Percentiles rank a stretch among this genome's conserved stretches.
Conservation (phyloP, 2,329 filamentous ascomycete genomes). For the Penicillium fuscoglaucum region DNA sequence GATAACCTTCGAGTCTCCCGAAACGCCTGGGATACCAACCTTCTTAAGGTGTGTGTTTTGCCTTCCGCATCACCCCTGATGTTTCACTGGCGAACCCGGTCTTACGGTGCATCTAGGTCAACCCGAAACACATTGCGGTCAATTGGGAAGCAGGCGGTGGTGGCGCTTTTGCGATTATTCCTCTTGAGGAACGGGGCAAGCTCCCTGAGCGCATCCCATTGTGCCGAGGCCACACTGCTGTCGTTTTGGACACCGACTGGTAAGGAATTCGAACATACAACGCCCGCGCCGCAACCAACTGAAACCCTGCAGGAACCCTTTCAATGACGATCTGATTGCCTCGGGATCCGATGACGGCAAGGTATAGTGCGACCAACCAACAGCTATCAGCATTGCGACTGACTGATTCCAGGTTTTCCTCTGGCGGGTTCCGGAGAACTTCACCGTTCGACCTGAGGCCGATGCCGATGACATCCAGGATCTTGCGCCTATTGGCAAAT, state of each 20-base stretch:
- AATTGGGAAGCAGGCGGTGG: conserved; percentile 98
- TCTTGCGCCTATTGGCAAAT: conserved; percentile 75
- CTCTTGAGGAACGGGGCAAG: conserved; percentile 83
- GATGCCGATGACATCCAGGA: conserved; percentile 73
- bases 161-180: conserved; percentile 95
- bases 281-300: neutral
- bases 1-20: conserved; percentile 95
- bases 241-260: conserved; percentile 98
- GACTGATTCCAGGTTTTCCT: conserved; percentile 66
- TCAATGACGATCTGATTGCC: conserved; percentile 89
- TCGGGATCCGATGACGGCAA: conserved; percentile 97
- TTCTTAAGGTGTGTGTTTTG: conserved; percentile 79
- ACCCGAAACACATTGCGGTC: conserved; percentile 92
- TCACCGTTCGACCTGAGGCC: conserved; percentile 78
- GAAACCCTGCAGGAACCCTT: conserved; percentile 70
- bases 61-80: conserved; percentile 31
- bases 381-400: conserved; percentile 18
- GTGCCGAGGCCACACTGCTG: conserved; percentile 92
- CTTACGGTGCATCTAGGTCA: conserved; percentile 61
- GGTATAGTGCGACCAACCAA: conserved; percentile 41
- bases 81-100: conserved; percentile 19
- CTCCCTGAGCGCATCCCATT: conserved; percentile 89
- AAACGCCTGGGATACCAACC: conserved; percentile 99
- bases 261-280: conserved; percentile 45
- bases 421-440: conserved; percentile 89